Evolutionary conservation across 2,329 filamentous ascomycete species (phyloP).

Genomic region (Aotearoamyces nothofagi): DNA sequence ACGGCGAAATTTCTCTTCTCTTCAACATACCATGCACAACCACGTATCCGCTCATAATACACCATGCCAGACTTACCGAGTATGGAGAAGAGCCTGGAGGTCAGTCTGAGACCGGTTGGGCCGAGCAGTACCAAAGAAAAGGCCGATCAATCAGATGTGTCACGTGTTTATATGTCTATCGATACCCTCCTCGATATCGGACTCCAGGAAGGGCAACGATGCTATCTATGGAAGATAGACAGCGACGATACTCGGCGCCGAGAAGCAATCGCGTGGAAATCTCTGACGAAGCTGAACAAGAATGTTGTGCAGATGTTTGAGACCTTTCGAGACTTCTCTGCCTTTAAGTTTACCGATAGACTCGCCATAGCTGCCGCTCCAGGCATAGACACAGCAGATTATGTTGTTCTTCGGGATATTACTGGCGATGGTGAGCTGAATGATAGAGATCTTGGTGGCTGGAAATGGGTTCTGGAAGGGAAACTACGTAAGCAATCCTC

Average conservation of each 20-base stretch:
- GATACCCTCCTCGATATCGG: slow-evolving; percentile 35
- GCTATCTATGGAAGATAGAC: slow-evolving; percentile 29
- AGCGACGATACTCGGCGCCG: slow-evolving; percentile 8
- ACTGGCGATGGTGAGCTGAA: slow-evolving; percentile 23
- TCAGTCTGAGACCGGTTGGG: no score
- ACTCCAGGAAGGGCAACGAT: slow-evolving; percentile 41
- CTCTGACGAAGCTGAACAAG: slow-evolving; percentile 45
- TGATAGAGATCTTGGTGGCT: slow-evolving; percentile 24
- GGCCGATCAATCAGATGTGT: slow-evolving; percentile 16
- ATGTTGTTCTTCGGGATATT: slow-evolving; percentile 45
- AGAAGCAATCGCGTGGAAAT: slow-evolving; percentile 45
- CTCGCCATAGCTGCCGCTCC: slow-evolving; percentile 42
- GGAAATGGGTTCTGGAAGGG: slow-evolving; percentile 31
- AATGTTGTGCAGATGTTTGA: slow-evolving; percentile 60
- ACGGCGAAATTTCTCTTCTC: no score
- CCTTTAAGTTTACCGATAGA: slow-evolving; percentile 56
- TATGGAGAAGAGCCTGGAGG: neutral
- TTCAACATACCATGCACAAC: no score
- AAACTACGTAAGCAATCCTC: slow-evolving; percentile 19
- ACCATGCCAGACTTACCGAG: no score
- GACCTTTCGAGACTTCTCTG: slow-evolving; percentile 55
- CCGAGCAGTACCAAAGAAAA: slow-evolving; percentile 14
- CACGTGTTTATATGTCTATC: slow-evolving; percentile 17
- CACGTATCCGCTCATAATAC: no score
- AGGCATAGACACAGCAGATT: slow-evolving; percentile 35